Evolutionary conservation across 2,329 filamentous ascomycete species (phyloP), one percentile per base, ranked within the genome.

Genomic region (Nemania sp.): DNA sequence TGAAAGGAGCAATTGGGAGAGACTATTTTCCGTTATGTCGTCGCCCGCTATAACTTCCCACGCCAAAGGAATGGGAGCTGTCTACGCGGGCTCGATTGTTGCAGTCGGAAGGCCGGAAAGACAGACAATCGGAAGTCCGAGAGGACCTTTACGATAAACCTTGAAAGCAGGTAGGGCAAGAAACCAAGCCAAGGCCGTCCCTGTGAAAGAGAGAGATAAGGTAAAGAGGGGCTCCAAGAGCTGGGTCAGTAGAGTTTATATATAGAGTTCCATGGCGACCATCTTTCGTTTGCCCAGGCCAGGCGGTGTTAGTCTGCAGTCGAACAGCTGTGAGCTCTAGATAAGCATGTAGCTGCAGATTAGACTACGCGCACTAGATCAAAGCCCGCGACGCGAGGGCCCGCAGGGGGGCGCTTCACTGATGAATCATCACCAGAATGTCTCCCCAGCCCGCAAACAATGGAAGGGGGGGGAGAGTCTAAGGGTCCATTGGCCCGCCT

Each of bases 371-470:
- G 28, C 46, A 23, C 43, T 52, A 55, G 43, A 37, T 40, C 37
- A 28, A 17, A 45, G 23, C 26, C 31, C 34, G 37, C 52, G 34
- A 43, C 30, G 11, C 39, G 8, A 47, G 36, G 50, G 43, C 31
- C 20, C 43, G 49, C 49, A 36, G 49, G n/a, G 52, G 51, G 34
- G 44, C 52, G 34, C 52, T 45, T 52, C 39, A 47, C 48, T 53
- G 44, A 59, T 52, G 56, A 59, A 56, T 59, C 56, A 59, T 56
- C 40, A 15, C 49, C 49, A 34, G 26, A 53, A n/a, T n/a, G n/a
- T n/a, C n/a, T n/a, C n/a, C n/a, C n/a, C n/a, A n/a, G n/a, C n/a
- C n/a, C n/a, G n/a, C n/a, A n/a, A n/a, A n/a, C n/a, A 15, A 7
- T 42, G 43, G 44, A n/a, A 34, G 37, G 26, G 19, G 33, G 36